A percentile compares a stretch with the other conserved stretches of the same genome.
Evolutionary conservation across 495 filamentous ascomycete genomes (phyloP).

Genomic region (Aspergillus panamensis): DNA sequence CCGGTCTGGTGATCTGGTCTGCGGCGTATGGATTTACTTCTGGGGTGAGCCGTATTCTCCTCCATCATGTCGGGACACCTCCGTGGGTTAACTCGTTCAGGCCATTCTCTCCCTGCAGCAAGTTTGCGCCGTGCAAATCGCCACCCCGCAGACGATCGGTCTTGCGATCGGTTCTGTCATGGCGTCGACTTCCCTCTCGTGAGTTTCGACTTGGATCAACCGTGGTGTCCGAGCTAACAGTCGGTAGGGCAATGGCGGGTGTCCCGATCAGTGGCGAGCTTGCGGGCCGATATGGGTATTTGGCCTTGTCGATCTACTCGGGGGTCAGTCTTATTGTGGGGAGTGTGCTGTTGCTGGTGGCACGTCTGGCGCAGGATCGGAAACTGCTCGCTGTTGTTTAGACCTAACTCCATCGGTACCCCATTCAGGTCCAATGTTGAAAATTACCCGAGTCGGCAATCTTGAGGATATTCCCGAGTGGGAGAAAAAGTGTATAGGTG

Average conservation of each 20-base stretch:
- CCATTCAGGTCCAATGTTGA: background rate
- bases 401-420: background rate
- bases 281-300: conserved; percentile 32
- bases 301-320: conserved; percentile 34
- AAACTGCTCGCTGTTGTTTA: conserved; percentile 26
- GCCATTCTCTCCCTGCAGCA: conserved; percentile 41
- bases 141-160: conserved; percentile 30
- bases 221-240: background rate
- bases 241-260: conserved; percentile 34
- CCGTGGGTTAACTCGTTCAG: conserved; percentile 17
- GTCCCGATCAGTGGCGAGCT: conserved; percentile 37
- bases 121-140: conserved; percentile 40
- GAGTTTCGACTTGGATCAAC: conserved; percentile 4
- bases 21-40: conserved; percentile 41
- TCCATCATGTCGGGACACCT: background rate
- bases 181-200: conserved; percentile 37
- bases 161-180: conserved; percentile 33
- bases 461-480: background rate
- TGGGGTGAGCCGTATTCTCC: conserved; percentile 27
- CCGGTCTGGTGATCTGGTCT: conserved; percentile 35
- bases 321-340: conserved; percentile 34
- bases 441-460: background rate
- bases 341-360: conserved; percentile 24
- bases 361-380: conserved; percentile 26
- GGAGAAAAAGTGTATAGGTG: background rate